phyloP scores from a whole-genome alignment of 2,329 filamentous ascomycete species.

The Botrytis fabae region DNA sequence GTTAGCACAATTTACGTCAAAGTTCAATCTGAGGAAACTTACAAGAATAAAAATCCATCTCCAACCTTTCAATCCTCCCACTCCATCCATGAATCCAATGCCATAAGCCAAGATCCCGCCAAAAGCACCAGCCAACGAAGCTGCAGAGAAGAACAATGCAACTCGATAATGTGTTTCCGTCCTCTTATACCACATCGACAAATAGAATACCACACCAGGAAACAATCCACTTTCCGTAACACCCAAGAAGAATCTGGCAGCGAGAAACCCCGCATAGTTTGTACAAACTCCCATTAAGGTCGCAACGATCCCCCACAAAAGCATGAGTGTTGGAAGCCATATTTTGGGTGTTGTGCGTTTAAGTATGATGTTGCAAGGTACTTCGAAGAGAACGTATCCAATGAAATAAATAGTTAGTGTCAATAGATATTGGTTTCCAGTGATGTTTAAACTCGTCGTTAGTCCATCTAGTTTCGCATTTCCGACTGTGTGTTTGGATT shows the following conservation, averaged over 20 bases:
- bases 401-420: constrained; percentile 67
- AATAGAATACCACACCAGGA: constrained; percentile 53
- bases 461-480: constrained; percentile 60
- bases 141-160: constrained; percentile 57
- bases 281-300: constrained; percentile 53
- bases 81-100: constrained; percentile 54
- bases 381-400: constrained; percentile 57
- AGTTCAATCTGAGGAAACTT: constrained; percentile 24
- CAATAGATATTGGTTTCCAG: constrained; percentile 63
- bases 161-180: constrained; percentile 56
- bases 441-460: constrained; percentile 52
- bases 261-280: constrained; percentile 52
- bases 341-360: constrained; percentile 59
- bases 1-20: constrained; percentile 16
- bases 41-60: constrained; percentile 62
- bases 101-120: constrained; percentile 58
- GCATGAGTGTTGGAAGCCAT: constrained; percentile 59
- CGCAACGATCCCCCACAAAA: constrained; percentile 56
- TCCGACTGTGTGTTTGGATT: constrained; percentile 48
- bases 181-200: constrained; percentile 55
- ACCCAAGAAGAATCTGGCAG: constrained; percentile 56
- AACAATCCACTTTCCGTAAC: constrained; percentile 56
- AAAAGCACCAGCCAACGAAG: constrained; percentile 56
- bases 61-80: constrained; percentile 55
- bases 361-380: constrained; percentile 63